Conservation (phyloP, 2,329 filamentous ascomycete species). For the Scytalidium sp. region DNA sequence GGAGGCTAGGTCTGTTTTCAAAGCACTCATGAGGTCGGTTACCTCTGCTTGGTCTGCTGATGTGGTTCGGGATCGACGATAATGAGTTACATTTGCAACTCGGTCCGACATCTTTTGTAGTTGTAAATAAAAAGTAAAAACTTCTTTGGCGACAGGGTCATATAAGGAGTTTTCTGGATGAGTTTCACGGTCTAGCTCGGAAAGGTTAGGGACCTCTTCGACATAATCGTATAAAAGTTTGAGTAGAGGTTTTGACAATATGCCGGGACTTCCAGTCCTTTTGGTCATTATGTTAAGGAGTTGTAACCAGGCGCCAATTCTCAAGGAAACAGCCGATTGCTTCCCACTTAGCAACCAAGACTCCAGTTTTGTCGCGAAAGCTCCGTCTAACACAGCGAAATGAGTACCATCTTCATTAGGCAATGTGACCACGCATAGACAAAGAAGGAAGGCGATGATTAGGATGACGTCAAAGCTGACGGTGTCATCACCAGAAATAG, state of each 20-base stretch:
- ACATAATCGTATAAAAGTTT: slow-evolving; percentile 5
- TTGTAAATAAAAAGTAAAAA: slow-evolving; percentile 18
- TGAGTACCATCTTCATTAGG: slow-evolving; percentile 6
- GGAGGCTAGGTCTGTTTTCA: slow-evolving; percentile 9
- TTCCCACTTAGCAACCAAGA: neutral
- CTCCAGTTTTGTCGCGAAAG: slow-evolving; percentile 1
- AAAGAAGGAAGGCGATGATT: slow-evolving; percentile 12
- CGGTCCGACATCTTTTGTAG: slow-evolving; percentile 18
- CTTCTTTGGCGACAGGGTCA: slow-evolving; percentile 12
- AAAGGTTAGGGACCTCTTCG: slow-evolving; percentile 1
- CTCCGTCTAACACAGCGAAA: slow-evolving; percentile 4
- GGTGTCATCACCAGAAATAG: slow-evolving; percentile 1
- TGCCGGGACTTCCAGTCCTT: slow-evolving; percentile 9
- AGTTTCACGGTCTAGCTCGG: neutral
- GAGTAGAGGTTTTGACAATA: slow-evolving; percentile 10
- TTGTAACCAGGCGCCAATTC: slow-evolving; percentile 15
- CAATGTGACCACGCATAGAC: slow-evolving; percentile 9
- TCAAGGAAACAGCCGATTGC: slow-evolving; percentile 3
- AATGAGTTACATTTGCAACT: slow-evolving; percentile 18
- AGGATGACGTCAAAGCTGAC: slow-evolving; percentile 8
- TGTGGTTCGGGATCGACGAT: slow-evolving; percentile 21
- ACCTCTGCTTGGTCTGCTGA: slow-evolving; percentile 17
- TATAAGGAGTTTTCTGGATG: slow-evolving; percentile 9
- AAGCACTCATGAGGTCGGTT: slow-evolving; percentile 4
- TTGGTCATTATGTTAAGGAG: slow-evolving; percentile 14